Percentiles rank a stretch among this genome's conserved stretches.
phyloP scores from a whole-genome alignment of 441 rosid genomes.

The Brassica balearica region DNA sequence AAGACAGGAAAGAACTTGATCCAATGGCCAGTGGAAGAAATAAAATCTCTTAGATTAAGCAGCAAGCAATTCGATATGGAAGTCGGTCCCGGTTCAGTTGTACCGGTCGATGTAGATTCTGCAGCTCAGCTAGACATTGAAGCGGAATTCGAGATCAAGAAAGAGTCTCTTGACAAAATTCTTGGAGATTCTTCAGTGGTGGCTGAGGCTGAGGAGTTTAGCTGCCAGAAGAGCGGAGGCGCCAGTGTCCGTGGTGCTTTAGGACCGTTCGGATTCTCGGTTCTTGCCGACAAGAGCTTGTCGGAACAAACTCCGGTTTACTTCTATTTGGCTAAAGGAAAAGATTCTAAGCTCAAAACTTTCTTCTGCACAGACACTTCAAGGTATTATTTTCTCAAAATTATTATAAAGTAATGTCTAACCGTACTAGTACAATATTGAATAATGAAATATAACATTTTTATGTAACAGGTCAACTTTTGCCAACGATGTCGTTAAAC shows the following conservation, averaged over 20 bases:
- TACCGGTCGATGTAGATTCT: constrained; percentile 65
- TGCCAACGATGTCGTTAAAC: constrained; percentile 76
- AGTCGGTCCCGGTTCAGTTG: constrained; percentile 62
- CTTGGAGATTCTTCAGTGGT: constrained; percentile 31
- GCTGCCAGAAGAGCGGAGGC: constrained; percentile 64
- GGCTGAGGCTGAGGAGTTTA: constrained; percentile 50
- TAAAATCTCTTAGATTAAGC: constrained; percentile 67
- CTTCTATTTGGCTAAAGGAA: constrained; percentile 69
- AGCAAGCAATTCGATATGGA: constrained; percentile 55
- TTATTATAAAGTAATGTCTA: not conserved
- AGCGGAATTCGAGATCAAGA: constrained; percentile 72
- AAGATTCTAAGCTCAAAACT: constrained; percentile 55
- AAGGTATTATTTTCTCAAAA: constrained; percentile 49
- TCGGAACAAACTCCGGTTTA: constrained; percentile 84
- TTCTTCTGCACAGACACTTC: constrained; percentile 80
- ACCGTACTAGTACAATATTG: not conserved
- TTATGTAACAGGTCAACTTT: constrained; percentile 63
- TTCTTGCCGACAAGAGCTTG: constrained; percentile 65
- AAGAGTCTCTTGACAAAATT: constrained; percentile 47
- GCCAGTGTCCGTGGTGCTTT: constrained; percentile 64
- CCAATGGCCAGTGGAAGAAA: constrained; percentile 95
- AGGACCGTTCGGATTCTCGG: constrained; percentile 90
- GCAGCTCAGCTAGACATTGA: constrained; percentile 82
- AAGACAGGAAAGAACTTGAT: constrained; percentile 74
- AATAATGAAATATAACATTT: not conserved